A percentile compares a stretch with the other conserved stretches of the same genome.
These are phyloP conservation scores for Huntiella bhutanensis DNA, from an alignment of 2,329 filamentous ascomycete genomes.

Conservation along the genomic window DNA sequence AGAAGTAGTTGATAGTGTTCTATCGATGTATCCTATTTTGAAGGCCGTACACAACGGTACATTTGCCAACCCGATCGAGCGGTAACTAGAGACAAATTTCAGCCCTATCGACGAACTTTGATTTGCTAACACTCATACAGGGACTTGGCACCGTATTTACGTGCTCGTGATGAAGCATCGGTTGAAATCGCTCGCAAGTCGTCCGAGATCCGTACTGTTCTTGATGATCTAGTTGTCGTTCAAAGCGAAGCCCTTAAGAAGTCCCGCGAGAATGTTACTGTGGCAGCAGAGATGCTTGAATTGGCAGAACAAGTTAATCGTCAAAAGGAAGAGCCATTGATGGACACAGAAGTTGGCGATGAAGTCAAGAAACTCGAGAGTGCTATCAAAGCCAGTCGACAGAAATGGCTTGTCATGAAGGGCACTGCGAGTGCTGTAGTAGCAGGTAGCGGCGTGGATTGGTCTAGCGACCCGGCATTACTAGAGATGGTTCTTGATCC, in stretches of 20 bases:
- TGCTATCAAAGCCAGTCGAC: slow-evolving; percentile 41
- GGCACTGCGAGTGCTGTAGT: slow-evolving; percentile 61
- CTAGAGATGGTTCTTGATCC: slow-evolving; percentile 53
- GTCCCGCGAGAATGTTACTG: slow-evolving; percentile 39
- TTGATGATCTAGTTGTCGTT: slow-evolving; percentile 33
- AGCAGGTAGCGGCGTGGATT: slow-evolving; percentile 66
- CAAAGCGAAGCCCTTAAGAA: slow-evolving; percentile 39
- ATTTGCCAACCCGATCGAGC: slow-evolving; percentile 45
- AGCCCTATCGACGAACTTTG: no score
- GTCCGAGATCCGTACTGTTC: slow-evolving; percentile 29
- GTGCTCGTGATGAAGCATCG: slow-evolving; percentile 48
- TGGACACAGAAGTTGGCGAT: slow-evolving; percentile 30
- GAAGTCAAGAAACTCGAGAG: slow-evolving; percentile 39
- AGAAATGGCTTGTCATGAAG: slow-evolving; percentile 57
- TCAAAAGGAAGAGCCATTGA: slow-evolving; percentile 33
- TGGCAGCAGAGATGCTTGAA: slow-evolving; percentile 43
- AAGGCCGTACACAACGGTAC: slow-evolving; percentile 56
- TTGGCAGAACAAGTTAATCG: slow-evolving; percentile 38
- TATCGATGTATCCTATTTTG: slow-evolving; percentile 56
- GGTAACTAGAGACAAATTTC: slow-evolving; percentile 25
- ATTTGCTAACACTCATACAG: slow-evolving; percentile 21
- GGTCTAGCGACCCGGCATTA: slow-evolving; percentile 51
- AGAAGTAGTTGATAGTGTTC: slow-evolving; percentile 46
- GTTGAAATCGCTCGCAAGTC: slow-evolving; percentile 42
- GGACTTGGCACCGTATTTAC: slow-evolving; percentile 46